Evolutionary conservation across 2,329 filamentous ascomycete genomes (phyloP), one percentile per base, ranked within the genome.

Genomic region (Malbranchea cinnamomea): DNA sequence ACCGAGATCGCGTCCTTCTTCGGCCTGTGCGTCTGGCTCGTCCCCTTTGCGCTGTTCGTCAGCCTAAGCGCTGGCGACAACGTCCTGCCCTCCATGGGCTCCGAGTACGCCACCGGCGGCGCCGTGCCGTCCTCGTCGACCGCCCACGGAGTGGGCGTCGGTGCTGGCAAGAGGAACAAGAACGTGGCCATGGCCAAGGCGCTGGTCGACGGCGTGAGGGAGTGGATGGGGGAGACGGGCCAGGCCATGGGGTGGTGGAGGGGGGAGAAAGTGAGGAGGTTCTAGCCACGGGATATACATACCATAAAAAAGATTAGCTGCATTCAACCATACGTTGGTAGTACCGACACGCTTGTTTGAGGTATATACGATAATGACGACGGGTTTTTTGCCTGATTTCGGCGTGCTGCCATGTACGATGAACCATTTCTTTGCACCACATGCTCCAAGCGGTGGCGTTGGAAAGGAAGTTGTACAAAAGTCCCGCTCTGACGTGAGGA

Each of bases 1-100:
- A 85, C 82, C 11, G 83, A 95, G 59, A 89, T 95, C 25, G 84
- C 89, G 0, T 87, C 82, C 0, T 98, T 89, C 57, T 98, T 98
- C 49, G 89, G 89, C 0, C 63, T 98, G 2, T 93, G 85, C 46
- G 85, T 98, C 0, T 98, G 89, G 89, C 67, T 98, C 1, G 81
- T 95, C 1, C 89, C 89, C 0, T 98, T 98, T 50, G 75, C 85
- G 10, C 66, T 98, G 9, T 98, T 98, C 49, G 87, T 98, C 29
- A 92, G 81, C 46, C 58, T 98, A 23, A 92, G 82, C 11, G 89
- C 89, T 0, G 83, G 84, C 32, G 89, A 98, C 49, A 95, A 95
- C 49, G 82, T 95, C 3, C 60, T 98, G 30, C 89, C 89, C 0
- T 91, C 77, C 5, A 94, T 94, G 69, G 82, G 83, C 8, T 82